phyloP scores from a whole-genome alignment of 768 basidiomycete species.

The Podaxis carcinomalis region DNA sequence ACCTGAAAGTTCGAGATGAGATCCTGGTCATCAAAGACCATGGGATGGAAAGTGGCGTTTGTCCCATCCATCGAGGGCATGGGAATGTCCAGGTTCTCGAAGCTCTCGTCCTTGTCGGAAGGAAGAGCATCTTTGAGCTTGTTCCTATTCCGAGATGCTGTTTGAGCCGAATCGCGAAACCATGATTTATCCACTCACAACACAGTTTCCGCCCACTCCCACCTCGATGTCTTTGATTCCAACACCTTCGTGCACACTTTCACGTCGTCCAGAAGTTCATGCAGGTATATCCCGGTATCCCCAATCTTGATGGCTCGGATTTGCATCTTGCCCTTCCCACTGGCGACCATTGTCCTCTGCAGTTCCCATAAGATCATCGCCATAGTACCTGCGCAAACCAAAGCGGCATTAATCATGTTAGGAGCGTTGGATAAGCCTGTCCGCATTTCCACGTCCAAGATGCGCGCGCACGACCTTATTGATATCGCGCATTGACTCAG shows the following conservation, averaged over 20 bases:
- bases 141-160: neutral
- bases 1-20: neutral
- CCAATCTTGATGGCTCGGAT: slow-evolving; percentile 3
- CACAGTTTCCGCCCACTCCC: slow-evolving; percentile 28
- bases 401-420: slow-evolving; percentile 38
- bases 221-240: slow-evolving; percentile 27
- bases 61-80: slow-evolving; percentile 1
- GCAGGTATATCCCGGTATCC: slow-evolving; percentile 8
- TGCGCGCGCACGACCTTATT: slow-evolving; percentile 57
- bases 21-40: neutral
- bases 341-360: slow-evolving; percentile 31
- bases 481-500: slow-evolving; percentile 15
- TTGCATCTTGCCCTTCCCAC: slow-evolving; percentile 15
- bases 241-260: slow-evolving; percentile 40
- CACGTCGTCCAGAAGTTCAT: slow-evolving; percentile 32
- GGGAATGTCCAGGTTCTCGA: slow-evolving; percentile 3
- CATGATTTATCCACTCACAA: slow-evolving; percentile 26
- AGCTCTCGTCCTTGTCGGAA: neutral
- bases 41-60: neutral
- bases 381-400: slow-evolving; percentile 48
- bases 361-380: slow-evolving; percentile 57
- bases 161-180: neutral
- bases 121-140: slow-evolving; percentile 7
- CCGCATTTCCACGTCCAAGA: slow-evolving; percentile 48
- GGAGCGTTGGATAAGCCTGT: slow-evolving; percentile 39